Base-by-base conservation (phyloP, 1,139 yeast species). In the Meyerozyma sp. region DNA sequence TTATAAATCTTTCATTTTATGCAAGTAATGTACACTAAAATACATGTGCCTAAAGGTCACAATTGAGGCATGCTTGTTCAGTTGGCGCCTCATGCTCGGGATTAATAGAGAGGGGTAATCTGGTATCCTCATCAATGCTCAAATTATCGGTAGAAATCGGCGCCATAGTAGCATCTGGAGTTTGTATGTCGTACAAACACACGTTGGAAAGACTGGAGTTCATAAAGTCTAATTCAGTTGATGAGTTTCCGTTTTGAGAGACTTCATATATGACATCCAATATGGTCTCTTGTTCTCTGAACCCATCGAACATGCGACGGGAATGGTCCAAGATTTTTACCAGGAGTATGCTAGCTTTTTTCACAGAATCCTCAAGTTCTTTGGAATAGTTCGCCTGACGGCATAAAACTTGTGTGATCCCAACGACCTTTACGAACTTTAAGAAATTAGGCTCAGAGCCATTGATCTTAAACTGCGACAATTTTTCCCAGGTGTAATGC, bases 251-350 rank as follows among this genome's bases (percentile, higher is more conserved):
- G 10, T 30, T 14, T 8, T 10, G 34, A 3, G 14, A 16, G 8
- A 13, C 10, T 3, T 11, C 34, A 30, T 13, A 30, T 4, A 30
- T 30, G 9, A 30, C 14, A 30, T 30, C 52, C 11, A 41, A 36
- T 1, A 59, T 39, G 16, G 45, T 40, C n/a, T 39, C 41, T 34
- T 51, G 53, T 40, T 71, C 77, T 36, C 56, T 59, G 47, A 59
- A 71, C 1, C 77, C 77, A 32, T 68, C 68, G 47, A 58, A 66
- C 2, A 61, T 32, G 11, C 46, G 46, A 40, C 39, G 53, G 1
- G 60, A 48, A 18, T 49, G 43, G 5, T 37, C 40, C 11, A 60
- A 44, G 2, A 65, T 52, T 6, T 38, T 26, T 10, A 11, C 16
- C 25, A 21, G 26, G 13, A 34, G 5, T 16, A 10, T 16, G 8